Percentiles rank a stretch among this genome's conserved stretches.
Conservation (phyloP, 2,329 filamentous ascomycete species). For the Seiridium unicorne region DNA sequence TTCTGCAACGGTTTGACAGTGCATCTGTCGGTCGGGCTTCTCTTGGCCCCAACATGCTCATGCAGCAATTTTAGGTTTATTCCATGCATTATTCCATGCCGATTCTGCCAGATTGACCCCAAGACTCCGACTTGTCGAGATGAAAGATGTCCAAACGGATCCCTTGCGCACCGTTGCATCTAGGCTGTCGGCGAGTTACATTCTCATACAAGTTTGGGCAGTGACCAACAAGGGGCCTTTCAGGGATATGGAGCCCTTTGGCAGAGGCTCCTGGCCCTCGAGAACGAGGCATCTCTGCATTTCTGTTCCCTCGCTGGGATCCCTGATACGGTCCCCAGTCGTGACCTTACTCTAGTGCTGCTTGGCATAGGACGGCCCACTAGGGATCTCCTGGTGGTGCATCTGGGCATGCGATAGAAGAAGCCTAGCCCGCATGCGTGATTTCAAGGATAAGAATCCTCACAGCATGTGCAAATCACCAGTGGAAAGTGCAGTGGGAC, state of each 20-base stretch:
- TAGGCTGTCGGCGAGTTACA: not conserved
- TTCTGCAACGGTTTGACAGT: not conserved
- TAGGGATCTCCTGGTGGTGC: not conserved
- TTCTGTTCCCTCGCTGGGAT: not conserved
- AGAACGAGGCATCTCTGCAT: not conserved
- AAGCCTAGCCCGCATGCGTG: not conserved
- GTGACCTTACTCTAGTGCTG: not conserved
- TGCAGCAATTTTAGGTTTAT: not conserved
- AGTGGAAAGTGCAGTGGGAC: not conserved
- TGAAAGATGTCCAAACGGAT: not conserved
- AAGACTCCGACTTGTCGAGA: not conserved
- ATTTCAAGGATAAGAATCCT: not conserved
- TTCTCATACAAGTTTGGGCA: not conserved
- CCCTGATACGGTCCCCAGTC: not conserved
- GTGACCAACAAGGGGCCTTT: not conserved
- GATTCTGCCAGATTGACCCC: no score
- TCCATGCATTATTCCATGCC: not conserved
- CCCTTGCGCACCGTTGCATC: not conserved
- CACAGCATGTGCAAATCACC: no score
- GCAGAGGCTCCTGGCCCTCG: not conserved
- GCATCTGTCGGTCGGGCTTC: not conserved
- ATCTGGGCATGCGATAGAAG: not conserved
- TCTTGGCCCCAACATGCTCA: not conserved
- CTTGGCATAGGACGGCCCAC: not conserved
- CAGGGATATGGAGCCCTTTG: not conserved